Evolutionary conservation across 352 stramenopile species (phyloP), one percentile per base, ranked within the genome.

Genomic region (Phytophthora foliorum): DNA sequence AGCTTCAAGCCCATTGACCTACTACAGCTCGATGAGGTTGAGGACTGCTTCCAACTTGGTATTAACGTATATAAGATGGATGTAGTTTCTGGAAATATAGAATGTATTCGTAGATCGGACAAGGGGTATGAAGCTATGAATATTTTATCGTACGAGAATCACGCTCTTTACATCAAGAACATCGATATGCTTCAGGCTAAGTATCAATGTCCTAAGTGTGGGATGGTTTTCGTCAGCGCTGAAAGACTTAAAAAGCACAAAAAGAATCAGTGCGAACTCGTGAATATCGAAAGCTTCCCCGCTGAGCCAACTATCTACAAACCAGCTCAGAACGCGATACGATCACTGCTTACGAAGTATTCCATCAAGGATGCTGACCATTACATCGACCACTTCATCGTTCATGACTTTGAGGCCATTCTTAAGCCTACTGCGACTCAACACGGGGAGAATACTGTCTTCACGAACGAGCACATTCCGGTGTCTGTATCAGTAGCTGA

Each of bases 311-410:
- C 29, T 13, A 34, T 34, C 8, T 34, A 34, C 8, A 13, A 13
- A 13, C 29, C 29, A 14, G 8, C 29, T 34, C 29, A 34, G 29
- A 34, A 41, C 13, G 19, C 41, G 3, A 48, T 55, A 14, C 6
- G 29, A 13, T 34, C 29, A 13, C 36, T 56, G 17, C 49, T 56
- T 8, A 63, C 52, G 13, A 53, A 57, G 31, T 66, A 65, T 24
- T 32, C 22, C 6, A 52, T 51, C 4, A 56, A 65, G 32, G 13
- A 58, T 46, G 21, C 63, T 9, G 36, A 54, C 1, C 66, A 53
- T 11, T 69, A 61, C 38, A 51, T 51, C 5, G 66, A 74, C 19
- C 66, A 69, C 36, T 74, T 69, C 44, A 61, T 74, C 24, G 57
- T 68, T 0, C 65, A 61, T 32, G 49, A 56, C 29, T 56, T 56